Conservation (phyloP, 495 filamentous ascomycete species). For the Evernia prunastri region DNA sequence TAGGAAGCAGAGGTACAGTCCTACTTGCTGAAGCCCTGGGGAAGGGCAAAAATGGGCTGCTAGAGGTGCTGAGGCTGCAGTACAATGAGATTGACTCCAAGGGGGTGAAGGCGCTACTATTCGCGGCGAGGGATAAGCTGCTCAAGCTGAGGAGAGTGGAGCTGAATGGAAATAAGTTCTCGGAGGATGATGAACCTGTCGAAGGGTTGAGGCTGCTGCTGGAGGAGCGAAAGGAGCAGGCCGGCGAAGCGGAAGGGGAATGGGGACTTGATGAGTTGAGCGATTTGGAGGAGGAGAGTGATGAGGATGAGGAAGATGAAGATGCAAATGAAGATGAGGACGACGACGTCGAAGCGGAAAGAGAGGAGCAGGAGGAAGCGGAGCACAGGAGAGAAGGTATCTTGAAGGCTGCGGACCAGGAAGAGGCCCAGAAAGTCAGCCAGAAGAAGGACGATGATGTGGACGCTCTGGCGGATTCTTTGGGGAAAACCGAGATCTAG, state of each 20-base stretch:
- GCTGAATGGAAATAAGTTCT: conserved; percentile 92
- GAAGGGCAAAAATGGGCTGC: conserved; percentile 65
- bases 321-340: conserved; percentile 51
- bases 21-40: conserved; percentile 65
- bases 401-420: conserved; percentile 62
- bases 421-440: conserved; percentile 65
- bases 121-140: conserved; percentile 56
- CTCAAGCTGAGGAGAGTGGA: conserved; percentile 74
- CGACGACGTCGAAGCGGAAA: conserved; percentile 50
- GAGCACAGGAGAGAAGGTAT: conserved; percentile 39
- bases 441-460: conserved; percentile 71
- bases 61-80: conserved; percentile 77
- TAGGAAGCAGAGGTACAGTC: conserved; percentile 71
- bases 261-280: conserved; percentile 79
- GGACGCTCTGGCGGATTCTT: conserved; percentile 67
- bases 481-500: conserved; percentile 57
- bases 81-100: conserved; percentile 86
- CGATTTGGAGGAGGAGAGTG: conserved; percentile 63
- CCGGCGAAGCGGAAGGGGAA: conserved; percentile 45
- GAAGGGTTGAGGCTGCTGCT: conserved; percentile 45
- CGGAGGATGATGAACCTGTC: conserved; percentile 69
- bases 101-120: conserved; percentile 61
- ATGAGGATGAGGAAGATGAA: conserved; percentile 60
- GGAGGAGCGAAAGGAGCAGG: conserved; percentile 52
- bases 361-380: conserved; percentile 35